Percentiles rank a stretch among this genome's conserved stretches.
These are phyloP conservation scores for Pseudogymnoascus sp. DNA, from an alignment of 2,329 filamentous ascomycete genomes.

Conservation along the genomic window DNA sequence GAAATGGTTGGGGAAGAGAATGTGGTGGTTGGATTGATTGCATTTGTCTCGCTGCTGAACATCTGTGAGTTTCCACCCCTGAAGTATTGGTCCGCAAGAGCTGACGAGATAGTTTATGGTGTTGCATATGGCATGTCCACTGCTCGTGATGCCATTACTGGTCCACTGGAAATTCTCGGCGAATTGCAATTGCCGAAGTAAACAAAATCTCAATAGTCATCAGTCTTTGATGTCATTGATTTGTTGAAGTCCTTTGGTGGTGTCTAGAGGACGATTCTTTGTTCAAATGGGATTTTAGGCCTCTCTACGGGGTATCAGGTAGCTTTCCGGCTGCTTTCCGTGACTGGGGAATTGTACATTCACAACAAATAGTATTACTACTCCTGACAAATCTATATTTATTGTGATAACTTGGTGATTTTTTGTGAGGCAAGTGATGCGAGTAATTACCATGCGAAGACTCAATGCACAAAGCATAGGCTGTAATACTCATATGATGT, in stretches of 20 bases:
- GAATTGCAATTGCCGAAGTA: neutral
- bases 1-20: conserved; percentile 22
- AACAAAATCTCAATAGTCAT: neutral
- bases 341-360: neutral
- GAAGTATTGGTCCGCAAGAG: neutral
- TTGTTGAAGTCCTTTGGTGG: neutral
- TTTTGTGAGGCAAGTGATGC: neutral
- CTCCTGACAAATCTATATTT: neutral
- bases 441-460: neutral
- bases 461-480: neutral
- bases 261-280: neutral
- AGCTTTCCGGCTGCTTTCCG: neutral
- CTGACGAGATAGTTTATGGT: conserved; percentile 14
- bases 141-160: conserved; percentile 14
- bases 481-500: neutral
- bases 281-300: neutral
- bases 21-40: conserved; percentile 16
- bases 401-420: neutral
- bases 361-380: neutral
- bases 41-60: conserved; percentile 16
- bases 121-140: conserved; percentile 19
- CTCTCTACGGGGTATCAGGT: neutral
- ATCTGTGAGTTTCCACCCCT: conserved; percentile 18
- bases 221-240: neutral
- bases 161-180: neutral